phyloP scores from a whole-genome alignment of 1,284 basidiomycete genomes.

The Meira miltonrushii region DNA sequence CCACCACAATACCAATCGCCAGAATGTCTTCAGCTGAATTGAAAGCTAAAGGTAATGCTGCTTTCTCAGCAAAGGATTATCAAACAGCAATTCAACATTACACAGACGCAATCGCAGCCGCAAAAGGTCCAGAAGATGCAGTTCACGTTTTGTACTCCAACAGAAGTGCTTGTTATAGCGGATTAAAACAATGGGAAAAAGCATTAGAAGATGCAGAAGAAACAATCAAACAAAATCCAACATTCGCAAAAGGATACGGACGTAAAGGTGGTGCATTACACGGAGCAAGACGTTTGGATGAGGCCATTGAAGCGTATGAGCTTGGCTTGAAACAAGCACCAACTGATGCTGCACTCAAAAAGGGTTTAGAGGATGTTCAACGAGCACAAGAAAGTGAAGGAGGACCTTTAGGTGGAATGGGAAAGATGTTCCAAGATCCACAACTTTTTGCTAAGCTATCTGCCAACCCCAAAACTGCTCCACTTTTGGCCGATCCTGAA shows the following conservation, averaged over 20 bases:
- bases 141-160: conserved; percentile 87
- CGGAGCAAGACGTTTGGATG: conserved; percentile 70
- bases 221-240: conserved; percentile 68
- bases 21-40: conserved; percentile 47
- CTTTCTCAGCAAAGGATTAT: conserved; percentile 50
- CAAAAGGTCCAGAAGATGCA: conserved; percentile 43
- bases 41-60: conserved; percentile 51
- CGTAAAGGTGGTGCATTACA: conserved; percentile 93
- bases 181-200: conserved; percentile 69
- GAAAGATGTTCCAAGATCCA: conserved; percentile 79
- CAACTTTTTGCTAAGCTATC: conserved; percentile 76
- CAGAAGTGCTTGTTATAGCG: conserved; percentile 79
- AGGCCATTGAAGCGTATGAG: conserved; percentile 77
- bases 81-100: conserved; percentile 43
- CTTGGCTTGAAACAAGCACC: conserved; percentile 71
- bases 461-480: conserved; percentile 75
- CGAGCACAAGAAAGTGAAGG: conserved; percentile 20
- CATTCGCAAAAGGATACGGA: conserved; percentile 85
- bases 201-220: conserved; percentile 82
- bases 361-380: conserved; percentile 65
- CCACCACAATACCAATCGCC: neutral
- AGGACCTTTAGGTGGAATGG: conserved; percentile 59
- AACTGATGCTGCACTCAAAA: conserved; percentile 72
- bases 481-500: conserved; percentile 72
- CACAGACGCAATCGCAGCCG: conserved; percentile 45